Percentiles rank a stretch among this genome's conserved stretches.
Evolutionary conservation across 208 protist genomes (phyloP).

Genomic region (Acanthamoeba culbertsoni): DNA sequence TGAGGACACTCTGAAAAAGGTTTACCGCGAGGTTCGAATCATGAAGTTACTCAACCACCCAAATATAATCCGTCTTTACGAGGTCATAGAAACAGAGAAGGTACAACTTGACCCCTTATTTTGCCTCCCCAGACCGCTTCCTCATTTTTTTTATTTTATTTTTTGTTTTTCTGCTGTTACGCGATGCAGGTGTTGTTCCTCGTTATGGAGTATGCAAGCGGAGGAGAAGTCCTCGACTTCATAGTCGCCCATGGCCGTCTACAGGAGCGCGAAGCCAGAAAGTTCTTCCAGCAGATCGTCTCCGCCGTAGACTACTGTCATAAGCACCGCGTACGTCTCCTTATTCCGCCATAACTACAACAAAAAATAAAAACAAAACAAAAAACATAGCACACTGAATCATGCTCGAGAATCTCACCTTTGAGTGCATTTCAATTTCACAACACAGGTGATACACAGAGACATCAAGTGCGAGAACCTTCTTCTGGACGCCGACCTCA

Average conservation of each 20-base stretch:
- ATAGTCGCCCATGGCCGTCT: conserved; percentile 76
- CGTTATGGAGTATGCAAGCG: conserved; percentile 56
- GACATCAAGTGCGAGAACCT: conserved; percentile 77
- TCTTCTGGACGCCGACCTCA: conserved; percentile 69
- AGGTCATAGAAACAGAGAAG: conserved; percentile 58
- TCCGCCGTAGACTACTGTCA: conserved; percentile 91
- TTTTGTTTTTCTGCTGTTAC: background rate
- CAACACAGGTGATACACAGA: conserved; percentile 66
- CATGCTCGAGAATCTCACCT: background rate
- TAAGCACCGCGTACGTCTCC: conserved; percentile 81
- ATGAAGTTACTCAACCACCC: conserved; percentile 57
- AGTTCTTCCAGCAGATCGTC: conserved; percentile 93
- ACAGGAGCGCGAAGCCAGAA: conserved; percentile 74
- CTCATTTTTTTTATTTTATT: background rate
- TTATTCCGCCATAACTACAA: background rate
- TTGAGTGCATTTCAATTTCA: background rate
- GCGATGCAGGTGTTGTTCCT: background rate
- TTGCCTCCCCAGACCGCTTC: background rate
- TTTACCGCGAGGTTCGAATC: conserved; percentile 55
- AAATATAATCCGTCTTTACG: conserved; percentile 57
- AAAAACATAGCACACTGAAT: background rate
- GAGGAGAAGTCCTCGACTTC: conserved; percentile 66
- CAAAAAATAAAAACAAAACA: too few relatives aligned
- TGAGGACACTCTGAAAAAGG: conserved; percentile 20
- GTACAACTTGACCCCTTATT: too few relatives aligned